A percentile compares a stretch with the other conserved stretches of the same genome.
Evolutionary conservation across 106 monocot species (phyloP).

Genomic region (Chionographis japonica): DNA sequence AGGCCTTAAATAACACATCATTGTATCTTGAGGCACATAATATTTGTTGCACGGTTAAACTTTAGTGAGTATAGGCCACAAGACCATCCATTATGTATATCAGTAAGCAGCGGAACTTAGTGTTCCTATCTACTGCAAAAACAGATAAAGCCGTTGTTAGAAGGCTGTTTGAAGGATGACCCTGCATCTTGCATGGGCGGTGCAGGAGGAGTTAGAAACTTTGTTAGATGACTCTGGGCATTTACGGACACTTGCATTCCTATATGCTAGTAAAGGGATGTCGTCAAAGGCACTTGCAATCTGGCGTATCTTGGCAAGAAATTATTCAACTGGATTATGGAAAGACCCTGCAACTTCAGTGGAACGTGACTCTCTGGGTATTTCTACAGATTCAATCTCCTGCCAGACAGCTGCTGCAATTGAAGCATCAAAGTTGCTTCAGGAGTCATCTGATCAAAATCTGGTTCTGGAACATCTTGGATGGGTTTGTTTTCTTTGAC

Average conservation of each 20-base stretch:
- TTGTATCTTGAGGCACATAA: conserved; percentile 23
- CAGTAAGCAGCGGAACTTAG: conserved; percentile 37
- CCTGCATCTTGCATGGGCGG: conserved; percentile 55
- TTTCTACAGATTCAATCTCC: conserved; percentile 21
- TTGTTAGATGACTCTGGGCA: conserved; percentile 91
- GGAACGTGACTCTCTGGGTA: conserved; percentile 14
- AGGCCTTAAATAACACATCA: background rate
- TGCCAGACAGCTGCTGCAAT: conserved; percentile 57
- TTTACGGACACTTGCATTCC: conserved; percentile 95
- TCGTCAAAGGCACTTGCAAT: conserved; percentile 80
- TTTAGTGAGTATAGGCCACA: conserved; percentile 20
- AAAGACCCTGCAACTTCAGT: conserved; percentile 28
- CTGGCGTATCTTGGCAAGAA: conserved; percentile 82
- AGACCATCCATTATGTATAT: conserved; percentile 24
- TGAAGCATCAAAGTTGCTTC: conserved; percentile 93
- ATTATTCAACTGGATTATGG: conserved; percentile 81
- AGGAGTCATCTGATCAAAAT: conserved; percentile 78
- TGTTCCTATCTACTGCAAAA: conserved; percentile 40
- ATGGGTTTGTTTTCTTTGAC: conserved; percentile 65
- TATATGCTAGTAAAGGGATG: conserved; percentile 97
- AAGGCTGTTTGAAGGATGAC: conserved; percentile 56
- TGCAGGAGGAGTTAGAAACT: conserved; percentile 98
- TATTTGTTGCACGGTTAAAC: conserved; percentile 15
- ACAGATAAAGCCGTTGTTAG: conserved; percentile 27
- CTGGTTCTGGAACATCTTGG: conserved; percentile 82